Percentiles rank a stretch among this genome's conserved stretches.
Conservation (phyloP, 805 yeast species). For the Schizosaccharomyces osmophilus region DNA sequence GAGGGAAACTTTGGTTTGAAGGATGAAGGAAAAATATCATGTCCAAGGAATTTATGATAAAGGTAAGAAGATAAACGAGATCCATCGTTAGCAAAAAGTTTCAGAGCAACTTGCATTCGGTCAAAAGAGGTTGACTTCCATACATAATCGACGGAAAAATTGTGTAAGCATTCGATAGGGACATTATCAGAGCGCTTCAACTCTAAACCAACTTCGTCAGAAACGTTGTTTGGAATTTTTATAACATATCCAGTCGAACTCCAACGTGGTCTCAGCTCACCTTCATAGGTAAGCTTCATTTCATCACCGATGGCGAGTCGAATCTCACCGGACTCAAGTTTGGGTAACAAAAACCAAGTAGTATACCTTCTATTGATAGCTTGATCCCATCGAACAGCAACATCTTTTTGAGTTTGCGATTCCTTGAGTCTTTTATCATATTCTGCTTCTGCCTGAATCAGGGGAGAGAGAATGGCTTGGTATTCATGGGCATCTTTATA, state of each 20-base stretch:
- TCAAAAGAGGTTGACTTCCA: constrained; percentile 73
- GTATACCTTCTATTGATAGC: constrained; percentile 40
- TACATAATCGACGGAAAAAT: constrained; percentile 62
- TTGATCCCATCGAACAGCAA: constrained; percentile 48
- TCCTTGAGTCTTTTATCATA: constrained; percentile 52
- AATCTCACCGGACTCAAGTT: constrained; percentile 35
- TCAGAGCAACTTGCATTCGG: constrained; percentile 63
- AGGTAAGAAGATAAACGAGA: constrained; percentile 48
- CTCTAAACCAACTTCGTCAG: constrained; percentile 52
- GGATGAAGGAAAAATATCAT: constrained; percentile 32
- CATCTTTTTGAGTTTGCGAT: constrained; percentile 49
- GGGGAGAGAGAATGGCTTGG: constrained; percentile 63
- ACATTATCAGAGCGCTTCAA: constrained; percentile 19
- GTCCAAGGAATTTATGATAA: constrained; percentile 60
- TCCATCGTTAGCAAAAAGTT: constrained; percentile 41
- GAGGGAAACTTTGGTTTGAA: constrained; percentile 32
- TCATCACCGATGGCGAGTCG: constrained; percentile 72
- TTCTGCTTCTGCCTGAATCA: constrained; percentile 61
- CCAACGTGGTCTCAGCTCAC: constrained; percentile 40
- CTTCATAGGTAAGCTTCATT: constrained; percentile 39
- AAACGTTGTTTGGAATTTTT: constrained; percentile 38
- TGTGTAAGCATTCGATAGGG: constrained; percentile 34
- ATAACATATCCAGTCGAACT: constrained; percentile 47
- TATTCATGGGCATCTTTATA: constrained; percentile 68
- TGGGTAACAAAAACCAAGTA: constrained; percentile 44